These are phyloP conservation scores for Clavispora carvajalis DNA, from an alignment of 805 yeast species.

Conservation along the genomic window DNA sequence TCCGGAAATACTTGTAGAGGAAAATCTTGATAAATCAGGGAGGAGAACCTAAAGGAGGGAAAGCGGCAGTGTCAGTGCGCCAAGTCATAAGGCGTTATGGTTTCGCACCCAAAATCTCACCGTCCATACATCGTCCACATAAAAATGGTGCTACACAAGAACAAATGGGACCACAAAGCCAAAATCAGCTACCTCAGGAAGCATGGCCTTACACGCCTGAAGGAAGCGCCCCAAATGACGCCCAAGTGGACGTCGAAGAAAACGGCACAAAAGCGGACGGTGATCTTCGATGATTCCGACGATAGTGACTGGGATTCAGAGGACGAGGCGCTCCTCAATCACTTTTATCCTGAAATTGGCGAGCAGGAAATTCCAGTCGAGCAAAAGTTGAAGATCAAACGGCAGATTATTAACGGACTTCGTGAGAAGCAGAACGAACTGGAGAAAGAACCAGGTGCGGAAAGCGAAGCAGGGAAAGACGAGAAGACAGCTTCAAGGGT, in stretches of 20 bases:
- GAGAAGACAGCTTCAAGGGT: too few species aligned
- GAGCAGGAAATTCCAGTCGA: conserved; percentile 28
- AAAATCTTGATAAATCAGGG: too few species aligned
- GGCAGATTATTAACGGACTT: conserved; percentile 23
- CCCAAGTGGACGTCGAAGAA: conserved; percentile 36
- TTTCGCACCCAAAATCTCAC: conserved; percentile 9
- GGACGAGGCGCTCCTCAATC: conserved; percentile 36
- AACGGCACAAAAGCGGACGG: conserved; percentile 6
- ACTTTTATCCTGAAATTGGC: conserved; percentile 36
- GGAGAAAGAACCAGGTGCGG: conserved; percentile 5
- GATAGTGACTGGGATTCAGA: conserved; percentile 38
- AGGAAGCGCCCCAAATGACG: conserved; percentile 8
- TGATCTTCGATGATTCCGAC: conserved; percentile 24
- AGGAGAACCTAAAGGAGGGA: too few species aligned
- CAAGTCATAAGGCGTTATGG: neutral
- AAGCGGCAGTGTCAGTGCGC: too few species aligned
- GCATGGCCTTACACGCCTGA: conserved; percentile 28
- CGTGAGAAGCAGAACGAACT: conserved; percentile 9
- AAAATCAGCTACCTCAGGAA: conserved; percentile 34
- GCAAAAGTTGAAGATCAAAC: conserved; percentile 31
- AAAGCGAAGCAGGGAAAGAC: conserved; percentile 12
- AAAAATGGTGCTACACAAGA: conserved; percentile 37
- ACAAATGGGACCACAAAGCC: conserved; percentile 42
- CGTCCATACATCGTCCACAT: neutral
- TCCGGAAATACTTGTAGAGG: too few species aligned